Base-by-base conservation (phyloP, 495 filamentous ascomycete species). In the Glutinoglossum americanum region DNA sequence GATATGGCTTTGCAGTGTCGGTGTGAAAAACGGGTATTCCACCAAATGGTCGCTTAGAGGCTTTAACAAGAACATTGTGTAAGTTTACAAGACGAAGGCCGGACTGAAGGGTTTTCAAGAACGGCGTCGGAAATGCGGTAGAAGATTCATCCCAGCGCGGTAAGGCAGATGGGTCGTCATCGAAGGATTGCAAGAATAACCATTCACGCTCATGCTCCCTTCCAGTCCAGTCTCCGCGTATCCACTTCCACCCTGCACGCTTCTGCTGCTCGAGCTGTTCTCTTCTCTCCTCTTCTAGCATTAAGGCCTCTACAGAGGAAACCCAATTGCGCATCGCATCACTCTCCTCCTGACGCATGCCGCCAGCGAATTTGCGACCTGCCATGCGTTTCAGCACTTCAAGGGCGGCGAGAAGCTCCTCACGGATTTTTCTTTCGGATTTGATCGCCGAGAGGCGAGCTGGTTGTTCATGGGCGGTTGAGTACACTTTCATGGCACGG, bases 341-440 rank as follows among this genome's bases (percentile, higher is more conserved):
- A 54, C 80, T 72, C 66, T 98, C 92, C 33, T 85, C 80, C 26
- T 73, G 73, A 21, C 78, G 80, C 62, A 94, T 78, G 19, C 92
- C 92, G 51, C 82, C 80, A n/a, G 79, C 75, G 67, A 98, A 98
- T 63, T 84, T 87, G 25, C 92, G 80, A 26, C 81, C 79, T 4
- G 89, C 89, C 82, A 93, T 89, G 47, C 82, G 78, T 66, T 94
- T 95, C 32, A 98, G 72, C 3, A 92, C 81, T 59, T 97, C 92
- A 60, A 97, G 79, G 55, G 93, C 83, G 27, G 79, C 75, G 44
- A 95, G 78, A 17, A 97, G 74, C 58, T 96, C 92, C 60, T 77
- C 72, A 30, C 89, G 79, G 44, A 96, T 84, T 39, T 81, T 72
- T 41, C 83, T 83, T 64, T 96, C 89, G 1, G 82, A 82, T 63